These are phyloP conservation scores for Sarocladiaceae sp. DNA, from an alignment of 2,329 filamentous ascomycete species.

Conservation along the genomic window DNA sequence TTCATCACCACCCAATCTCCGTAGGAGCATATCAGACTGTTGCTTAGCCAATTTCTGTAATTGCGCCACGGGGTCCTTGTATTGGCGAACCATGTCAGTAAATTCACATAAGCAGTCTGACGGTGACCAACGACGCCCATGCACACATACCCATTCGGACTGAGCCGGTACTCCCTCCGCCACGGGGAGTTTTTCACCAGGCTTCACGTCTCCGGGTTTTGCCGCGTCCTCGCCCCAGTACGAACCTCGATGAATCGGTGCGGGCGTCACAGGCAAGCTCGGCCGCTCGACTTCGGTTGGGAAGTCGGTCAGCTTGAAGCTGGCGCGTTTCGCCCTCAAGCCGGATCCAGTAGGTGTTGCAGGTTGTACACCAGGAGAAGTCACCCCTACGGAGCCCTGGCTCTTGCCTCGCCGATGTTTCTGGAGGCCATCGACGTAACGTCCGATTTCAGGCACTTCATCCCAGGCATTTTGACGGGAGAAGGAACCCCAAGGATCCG, in stretches of 20 bases:
- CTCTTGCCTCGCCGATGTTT: slow-evolving; percentile 45
- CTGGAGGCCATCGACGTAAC: slow-evolving; percentile 76
- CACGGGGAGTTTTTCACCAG: slow-evolving; percentile 59
- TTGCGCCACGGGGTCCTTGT: slow-evolving; percentile 66
- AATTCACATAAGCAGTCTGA: slow-evolving; percentile 51
- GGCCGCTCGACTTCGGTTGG: slow-evolving; percentile 77
- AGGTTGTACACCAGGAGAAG: slow-evolving; percentile 8
- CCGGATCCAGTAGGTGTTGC: slow-evolving; percentile 22
- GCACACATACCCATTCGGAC: slow-evolving; percentile 88
- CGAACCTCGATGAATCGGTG: slow-evolving; percentile 65
- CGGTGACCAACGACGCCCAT: slow-evolving; percentile 44
- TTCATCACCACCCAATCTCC: slow-evolving; percentile 39
- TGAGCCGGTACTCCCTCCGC: slow-evolving; percentile 84
- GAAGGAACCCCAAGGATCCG: slow-evolving; percentile 69
- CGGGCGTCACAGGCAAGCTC: slow-evolving; percentile 86
- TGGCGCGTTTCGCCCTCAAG: slow-evolving; percentile 19
- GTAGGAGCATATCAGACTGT: slow-evolving; percentile 59
- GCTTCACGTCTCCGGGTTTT: slow-evolving; percentile 43
- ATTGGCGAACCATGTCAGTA: slow-evolving; percentile 45
- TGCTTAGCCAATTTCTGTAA: slow-evolving; percentile 66
- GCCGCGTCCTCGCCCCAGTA: slow-evolving; percentile 56
- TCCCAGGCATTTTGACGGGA: slow-evolving; percentile 89
- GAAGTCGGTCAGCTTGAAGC: slow-evolving; percentile 79
- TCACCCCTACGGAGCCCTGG: slow-evolving; percentile 16
- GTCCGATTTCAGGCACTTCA: slow-evolving; percentile 79